Conservation (phyloP, 2,329 filamentous ascomycete genomes). For the Fusarium sp. region DNA sequence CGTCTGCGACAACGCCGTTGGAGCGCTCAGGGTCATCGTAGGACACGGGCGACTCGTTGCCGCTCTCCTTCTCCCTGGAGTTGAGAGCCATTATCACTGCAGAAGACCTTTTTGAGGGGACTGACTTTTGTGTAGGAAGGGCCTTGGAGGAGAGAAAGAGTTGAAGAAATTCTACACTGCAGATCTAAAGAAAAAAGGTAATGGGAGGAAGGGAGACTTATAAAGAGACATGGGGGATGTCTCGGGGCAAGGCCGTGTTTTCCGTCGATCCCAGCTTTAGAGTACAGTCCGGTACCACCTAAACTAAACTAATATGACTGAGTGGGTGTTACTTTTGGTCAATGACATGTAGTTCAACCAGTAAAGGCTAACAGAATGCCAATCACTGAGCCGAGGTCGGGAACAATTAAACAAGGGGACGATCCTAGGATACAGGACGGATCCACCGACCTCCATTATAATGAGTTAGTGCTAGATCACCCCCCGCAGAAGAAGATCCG, state of each 20-base stretch:
- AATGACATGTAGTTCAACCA: neutral
- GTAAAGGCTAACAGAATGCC: constrained; percentile 20
- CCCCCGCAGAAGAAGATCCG: constrained; percentile 26
- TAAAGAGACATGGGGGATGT: constrained; percentile 24
- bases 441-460: constrained; percentile 11
- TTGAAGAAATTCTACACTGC: constrained; percentile 15
- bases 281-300: neutral
- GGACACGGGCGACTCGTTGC: constrained; percentile 39
- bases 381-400: constrained; percentile 39
- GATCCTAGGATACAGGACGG: constrained; percentile 9
- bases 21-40: constrained; percentile 42
- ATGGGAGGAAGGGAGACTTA: constrained; percentile 17
- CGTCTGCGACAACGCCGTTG: constrained; percentile 26
- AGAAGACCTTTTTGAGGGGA: neutral
- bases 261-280: constrained; percentile 7
- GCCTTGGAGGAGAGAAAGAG: neutral
- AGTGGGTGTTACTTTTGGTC: constrained; percentile 4
- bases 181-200: constrained; percentile 18
- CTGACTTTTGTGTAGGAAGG: constrained; percentile 6
- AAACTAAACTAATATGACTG: neutral
- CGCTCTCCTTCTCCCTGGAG: constrained; percentile 33
- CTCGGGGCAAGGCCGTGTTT: constrained; percentile 30
- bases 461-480: constrained; percentile 6
- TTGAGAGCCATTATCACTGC: constrained; percentile 31
- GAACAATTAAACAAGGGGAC: constrained; percentile 13